Evolutionary conservation across 331 rosid species (phyloP), one percentile per base, ranked within the genome.

Genomic region (Saraca asoca): DNA sequence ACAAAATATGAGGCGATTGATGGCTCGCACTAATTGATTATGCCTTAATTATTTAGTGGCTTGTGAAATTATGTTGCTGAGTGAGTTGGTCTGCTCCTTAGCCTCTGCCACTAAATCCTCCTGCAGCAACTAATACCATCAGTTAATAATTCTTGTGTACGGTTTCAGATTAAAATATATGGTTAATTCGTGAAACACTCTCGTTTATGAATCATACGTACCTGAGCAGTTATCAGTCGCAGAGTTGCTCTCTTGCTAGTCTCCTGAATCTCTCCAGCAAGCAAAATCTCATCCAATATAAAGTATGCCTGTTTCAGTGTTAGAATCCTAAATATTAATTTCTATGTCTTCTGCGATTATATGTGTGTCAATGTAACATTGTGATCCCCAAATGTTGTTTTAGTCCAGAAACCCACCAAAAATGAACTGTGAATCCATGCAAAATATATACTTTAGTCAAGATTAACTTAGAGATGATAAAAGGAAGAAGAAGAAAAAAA

Each of bases 271-370:
- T 64, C 78, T 43, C 83, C 87, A 58, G 84, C 87, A 0, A 82
- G 78, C 72, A 82, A 68, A 68, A 78, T 74, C 64, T 82, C 83
- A 64, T 82, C 83, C 77, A 82, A 64, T 41, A 82, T 75, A 49
- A 61, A 82, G 58, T 82, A 71, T 68, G 87, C 87, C 87, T 78
- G 69, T 48, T 62, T 49, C 7, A 56, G 33, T 9, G 18, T 17
- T 58, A 14, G 14, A 5, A 62, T 50, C 20, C 57, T 5, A 38
- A 2, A 24, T 24, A 24, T 24, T 24, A 3, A 24, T 3, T 24
- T 24, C 31, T 24, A 1, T 1, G 31, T 24, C 31, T 24, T 24
- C 31, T 24, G 31, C 31, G 31, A 24, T 24, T 24, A 24, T 24
- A 24, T 24, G 31, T 24, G 31, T 3, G 31, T 24, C 3, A 24